These are phyloP conservation scores for Xylaria polymorpha DNA, from an alignment of 2,329 filamentous ascomycete genomes.

Conservation along the genomic window DNA sequence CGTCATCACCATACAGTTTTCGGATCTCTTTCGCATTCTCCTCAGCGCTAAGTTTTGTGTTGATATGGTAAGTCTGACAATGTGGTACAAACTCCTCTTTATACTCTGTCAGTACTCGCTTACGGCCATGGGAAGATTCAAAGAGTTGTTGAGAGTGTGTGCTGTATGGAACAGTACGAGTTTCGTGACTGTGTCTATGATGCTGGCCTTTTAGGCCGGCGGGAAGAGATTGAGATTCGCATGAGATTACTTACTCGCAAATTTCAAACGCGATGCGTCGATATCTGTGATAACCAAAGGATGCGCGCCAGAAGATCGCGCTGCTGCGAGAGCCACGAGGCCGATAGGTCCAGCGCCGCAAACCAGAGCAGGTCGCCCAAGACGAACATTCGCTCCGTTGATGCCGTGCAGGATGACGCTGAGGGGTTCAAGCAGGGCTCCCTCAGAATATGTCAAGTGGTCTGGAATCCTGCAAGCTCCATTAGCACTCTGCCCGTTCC, in stretches of 20 bases:
- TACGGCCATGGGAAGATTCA: not conserved
- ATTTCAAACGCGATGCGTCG: constrained; percentile 65
- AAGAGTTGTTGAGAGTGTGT: not conserved
- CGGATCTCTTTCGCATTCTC: constrained; percentile 65
- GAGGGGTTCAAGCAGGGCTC: constrained; percentile 72
- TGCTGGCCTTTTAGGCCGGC: not conserved
- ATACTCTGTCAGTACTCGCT: constrained; percentile 17
- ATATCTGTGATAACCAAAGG: constrained; percentile 73
- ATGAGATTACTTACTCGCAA: constrained; percentile 56
- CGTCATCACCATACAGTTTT: constrained; percentile 60
- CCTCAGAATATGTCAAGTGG: constrained; percentile 66
- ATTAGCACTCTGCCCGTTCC: constrained; percentile 23
- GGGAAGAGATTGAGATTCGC: not conserved
- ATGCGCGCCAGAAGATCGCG: constrained; percentile 70
- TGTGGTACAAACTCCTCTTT: constrained; percentile 63
- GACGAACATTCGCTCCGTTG: constrained; percentile 60
- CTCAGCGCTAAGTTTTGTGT: constrained; percentile 57
- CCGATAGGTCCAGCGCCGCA: constrained; percentile 74
- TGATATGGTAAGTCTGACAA: constrained; percentile 65
- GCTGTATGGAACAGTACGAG: not conserved
- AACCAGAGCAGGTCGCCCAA: constrained; percentile 67
- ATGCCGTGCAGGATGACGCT: constrained; percentile 73
- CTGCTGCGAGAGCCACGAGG: constrained; percentile 66
- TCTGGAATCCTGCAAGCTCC: constrained; percentile 58
- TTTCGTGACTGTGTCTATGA: not conserved